phyloP scores from a whole-genome alignment of 192 early-diverging fungal genomes.

The Backusella luteola region DNA sequence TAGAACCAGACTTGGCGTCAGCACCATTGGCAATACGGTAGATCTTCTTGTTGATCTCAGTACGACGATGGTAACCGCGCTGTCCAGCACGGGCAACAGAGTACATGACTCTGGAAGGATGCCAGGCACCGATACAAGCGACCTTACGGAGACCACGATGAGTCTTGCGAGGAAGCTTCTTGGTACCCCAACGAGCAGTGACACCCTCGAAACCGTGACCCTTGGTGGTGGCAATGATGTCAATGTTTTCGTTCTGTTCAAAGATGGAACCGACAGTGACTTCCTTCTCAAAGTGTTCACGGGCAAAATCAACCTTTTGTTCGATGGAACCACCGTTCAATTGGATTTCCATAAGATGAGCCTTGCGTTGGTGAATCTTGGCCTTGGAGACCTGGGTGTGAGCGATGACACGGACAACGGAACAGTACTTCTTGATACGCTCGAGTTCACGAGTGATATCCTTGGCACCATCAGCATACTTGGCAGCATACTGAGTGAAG shows the following conservation, averaged over 20 bases:
- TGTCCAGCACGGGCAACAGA: too few relatives aligned
- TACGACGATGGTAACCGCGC: too few relatives aligned
- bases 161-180: constrained; percentile 99
- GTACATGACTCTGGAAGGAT: too few relatives aligned
- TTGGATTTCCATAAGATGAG: constrained; percentile 99
- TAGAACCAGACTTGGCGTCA: too few relatives aligned
- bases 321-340: constrained; percentile 96
- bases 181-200: constrained; percentile 99
- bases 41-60: too few relatives aligned
- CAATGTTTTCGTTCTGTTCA: constrained; percentile 98
- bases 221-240: constrained; percentile 98
- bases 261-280: constrained; percentile 88
- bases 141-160: too few relatives aligned
- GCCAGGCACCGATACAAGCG: too few relatives aligned
- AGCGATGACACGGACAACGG: constrained; percentile 92
- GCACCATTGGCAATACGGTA: too few relatives aligned
- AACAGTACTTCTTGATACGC: constrained; percentile 99
- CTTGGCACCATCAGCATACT: constrained; percentile 90
- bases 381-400: constrained; percentile 98
- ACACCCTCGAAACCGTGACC: constrained; percentile 99
- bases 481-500: constrained; percentile 99
- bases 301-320: constrained; percentile 97
- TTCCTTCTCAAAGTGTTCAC: constrained; percentile 96
- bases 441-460: constrained; percentile 90
- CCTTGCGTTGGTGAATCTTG: constrained; percentile 97